Evolutionary conservation across 2,329 filamentous ascomycete genomes (phyloP).

Genomic region (Talaromyces sp.): DNA sequence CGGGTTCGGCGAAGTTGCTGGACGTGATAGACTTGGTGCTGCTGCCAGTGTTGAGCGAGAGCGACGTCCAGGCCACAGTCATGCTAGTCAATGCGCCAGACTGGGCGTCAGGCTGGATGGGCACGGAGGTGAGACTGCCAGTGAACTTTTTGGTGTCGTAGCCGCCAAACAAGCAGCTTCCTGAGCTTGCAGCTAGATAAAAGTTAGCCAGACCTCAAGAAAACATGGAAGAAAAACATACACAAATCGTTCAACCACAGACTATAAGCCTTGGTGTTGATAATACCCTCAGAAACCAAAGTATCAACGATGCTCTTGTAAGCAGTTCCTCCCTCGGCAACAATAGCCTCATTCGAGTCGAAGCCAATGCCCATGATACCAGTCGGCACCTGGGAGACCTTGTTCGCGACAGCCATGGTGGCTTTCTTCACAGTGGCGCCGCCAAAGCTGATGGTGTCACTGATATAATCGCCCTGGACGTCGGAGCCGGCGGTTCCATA

Average conservation of each 20-base stretch:
- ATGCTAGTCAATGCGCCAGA: conserved; percentile 46
- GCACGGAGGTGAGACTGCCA: conserved; percentile 56
- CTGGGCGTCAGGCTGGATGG: conserved; percentile 48
- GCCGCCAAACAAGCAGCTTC: conserved; percentile 73
- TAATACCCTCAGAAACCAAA: conserved; percentile 51
- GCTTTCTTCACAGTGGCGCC: conserved; percentile 27
- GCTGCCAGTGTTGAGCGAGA: conserved; percentile 24
- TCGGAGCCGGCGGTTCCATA: conserved; percentile 32
- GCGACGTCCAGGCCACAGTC: conserved; percentile 42
- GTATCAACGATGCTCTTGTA: conserved; percentile 60
- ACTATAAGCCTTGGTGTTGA: conserved; percentile 43
- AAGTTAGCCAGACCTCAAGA: neutral
- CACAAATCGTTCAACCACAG: conserved; percentile 38
- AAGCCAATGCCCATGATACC: conserved; percentile 39
- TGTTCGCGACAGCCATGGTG: conserved; percentile 31
- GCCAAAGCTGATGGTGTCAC: conserved; percentile 29
- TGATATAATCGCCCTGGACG: conserved; percentile 31
- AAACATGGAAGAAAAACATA: neutral
- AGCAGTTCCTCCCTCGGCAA: conserved; percentile 15
- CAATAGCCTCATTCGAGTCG: conserved; percentile 17
- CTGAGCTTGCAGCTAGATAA: conserved; percentile 22
- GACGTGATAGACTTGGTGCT: conserved; percentile 21
- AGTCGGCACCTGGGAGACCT: conserved; percentile 17
- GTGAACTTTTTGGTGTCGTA: conserved; percentile 69
- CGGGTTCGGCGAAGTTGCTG: conserved; percentile 37